Evolutionary conservation across 2,329 filamentous ascomycete species (phyloP).

Genomic region (Hysterium pulicare): DNA sequence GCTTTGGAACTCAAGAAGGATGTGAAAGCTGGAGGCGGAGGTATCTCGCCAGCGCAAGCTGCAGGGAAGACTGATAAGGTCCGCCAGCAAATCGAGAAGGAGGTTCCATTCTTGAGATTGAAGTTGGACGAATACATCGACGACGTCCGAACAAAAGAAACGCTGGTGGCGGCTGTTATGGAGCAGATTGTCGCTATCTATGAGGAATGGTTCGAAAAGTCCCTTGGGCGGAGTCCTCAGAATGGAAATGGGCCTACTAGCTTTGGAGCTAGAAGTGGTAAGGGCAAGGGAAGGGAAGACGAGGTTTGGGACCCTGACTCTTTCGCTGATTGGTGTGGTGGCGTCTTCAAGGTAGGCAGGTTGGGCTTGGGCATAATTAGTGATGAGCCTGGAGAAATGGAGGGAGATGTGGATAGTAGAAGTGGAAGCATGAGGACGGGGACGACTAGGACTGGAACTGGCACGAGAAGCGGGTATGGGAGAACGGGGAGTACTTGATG

Average conservation of each 20-base stretch:
- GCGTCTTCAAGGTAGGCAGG: conserved; percentile 56
- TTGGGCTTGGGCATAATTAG: conserved; percentile 30
- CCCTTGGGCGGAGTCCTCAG: conserved; percentile 38
- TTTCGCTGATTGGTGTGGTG: conserved; percentile 61
- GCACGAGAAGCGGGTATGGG: conserved; percentile 25
- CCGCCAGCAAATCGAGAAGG: conserved; percentile 54
- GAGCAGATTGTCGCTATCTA: conserved; percentile 62
- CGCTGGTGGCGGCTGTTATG: conserved; percentile 63
- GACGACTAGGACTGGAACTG: conserved; percentile 25
- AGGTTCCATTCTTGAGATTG: conserved; percentile 53
- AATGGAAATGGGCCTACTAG: conserved; percentile 26
- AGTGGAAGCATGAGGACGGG: conserved; percentile 26
- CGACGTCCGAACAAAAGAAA: conserved; percentile 62
- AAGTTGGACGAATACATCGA: conserved; percentile 63
- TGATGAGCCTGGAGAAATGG: conserved; percentile 10
- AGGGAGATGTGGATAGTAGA: conserved; percentile 13
- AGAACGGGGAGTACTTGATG: too few species aligned
- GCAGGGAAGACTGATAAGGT: conserved; percentile 42
- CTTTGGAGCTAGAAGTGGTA: conserved; percentile 36
- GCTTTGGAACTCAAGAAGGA: conserved; percentile 35
- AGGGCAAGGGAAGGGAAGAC: conserved; percentile 60
- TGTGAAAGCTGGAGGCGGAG: conserved; percentile 16
- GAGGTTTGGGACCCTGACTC: conserved; percentile 63
- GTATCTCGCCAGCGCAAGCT: conserved; percentile 22
- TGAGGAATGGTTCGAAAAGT: conserved; percentile 60